Evolutionary conservation across 1,139 yeast species (phyloP).

Genomic region (Candida dubliniensis): DNA sequence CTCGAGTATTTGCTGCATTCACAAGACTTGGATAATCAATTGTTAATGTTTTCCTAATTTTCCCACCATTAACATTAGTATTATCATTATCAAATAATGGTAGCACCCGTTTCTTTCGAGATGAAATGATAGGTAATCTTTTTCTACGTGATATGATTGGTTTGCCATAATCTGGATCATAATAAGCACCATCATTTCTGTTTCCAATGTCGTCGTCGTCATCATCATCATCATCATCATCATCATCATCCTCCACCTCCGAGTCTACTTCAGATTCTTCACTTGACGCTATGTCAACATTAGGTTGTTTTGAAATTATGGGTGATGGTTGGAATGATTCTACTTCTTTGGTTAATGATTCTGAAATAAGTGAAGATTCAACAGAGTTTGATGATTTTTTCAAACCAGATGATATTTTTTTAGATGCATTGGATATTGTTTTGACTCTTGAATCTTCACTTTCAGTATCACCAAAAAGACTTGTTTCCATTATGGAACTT

Average conservation of each 20-base stretch:
- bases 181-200: not conserved
- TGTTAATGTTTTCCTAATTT: slow-evolving; percentile 1
- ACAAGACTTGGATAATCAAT: slow-evolving; percentile 9
- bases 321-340: not conserved
- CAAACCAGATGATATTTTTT: not conserved
- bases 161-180: slow-evolving; percentile 4
- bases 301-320: not conserved
- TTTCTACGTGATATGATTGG: not conserved
- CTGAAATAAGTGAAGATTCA: not conserved
- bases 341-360: not conserved
- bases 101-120: not conserved
- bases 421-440: not conserved
- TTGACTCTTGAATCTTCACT: not conserved
- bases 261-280: not conserved
- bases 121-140: not conserved
- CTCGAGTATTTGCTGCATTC: slow-evolving; percentile 2
- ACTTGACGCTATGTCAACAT: not conserved
- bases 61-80: not conserved
- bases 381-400: not conserved
- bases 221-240: not conserved
- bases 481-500: not conserved
- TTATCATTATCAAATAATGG: slow-evolving; percentile 1
- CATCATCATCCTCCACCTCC: not conserved
- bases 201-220: not conserved
- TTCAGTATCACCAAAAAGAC: not conserved